phyloP scores from a whole-genome alignment of 257 asterid species.

The Cruciata laevipes region DNA sequence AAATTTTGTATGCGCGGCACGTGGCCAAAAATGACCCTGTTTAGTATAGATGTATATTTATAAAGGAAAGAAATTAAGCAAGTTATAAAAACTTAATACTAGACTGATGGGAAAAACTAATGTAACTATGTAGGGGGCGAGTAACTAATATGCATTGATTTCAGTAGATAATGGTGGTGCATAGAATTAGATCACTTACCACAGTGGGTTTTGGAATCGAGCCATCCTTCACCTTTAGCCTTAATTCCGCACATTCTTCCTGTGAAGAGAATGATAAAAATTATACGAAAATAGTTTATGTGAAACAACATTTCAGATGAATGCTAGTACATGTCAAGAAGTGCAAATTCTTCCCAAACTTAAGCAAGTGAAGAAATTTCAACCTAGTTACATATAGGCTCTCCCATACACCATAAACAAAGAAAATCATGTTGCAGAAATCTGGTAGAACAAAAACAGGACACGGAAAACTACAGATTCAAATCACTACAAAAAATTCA shows the following conservation, averaged over 20 bases:
- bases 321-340: not conserved
- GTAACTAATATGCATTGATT: too few species aligned
- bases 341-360: not conserved
- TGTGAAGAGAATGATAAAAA: slow-evolving; percentile 18
- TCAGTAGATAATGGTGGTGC: not conserved
- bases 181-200: slow-evolving; percentile 33
- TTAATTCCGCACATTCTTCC: slow-evolving; percentile 70
- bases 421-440: not conserved
- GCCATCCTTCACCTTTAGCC: slow-evolving; percentile 46
- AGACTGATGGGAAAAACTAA: too few species aligned
- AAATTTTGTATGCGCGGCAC: too few species aligned
- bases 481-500: not conserved
- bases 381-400: not conserved
- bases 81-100: too few species aligned
- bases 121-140: too few species aligned
- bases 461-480: not conserved
- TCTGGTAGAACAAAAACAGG: not conserved
- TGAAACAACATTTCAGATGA: slow-evolving; percentile 3
- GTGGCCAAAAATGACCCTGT: too few species aligned
- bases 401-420: not conserved
- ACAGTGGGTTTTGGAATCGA: slow-evolving; percentile 58
- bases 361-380: not conserved
- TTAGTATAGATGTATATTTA: too few species aligned
- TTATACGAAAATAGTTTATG: not conserved
- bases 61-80: too few species aligned